Base-by-base conservation (phyloP, 208 protist genomes). In the Trypanosoma mega region DNA sequence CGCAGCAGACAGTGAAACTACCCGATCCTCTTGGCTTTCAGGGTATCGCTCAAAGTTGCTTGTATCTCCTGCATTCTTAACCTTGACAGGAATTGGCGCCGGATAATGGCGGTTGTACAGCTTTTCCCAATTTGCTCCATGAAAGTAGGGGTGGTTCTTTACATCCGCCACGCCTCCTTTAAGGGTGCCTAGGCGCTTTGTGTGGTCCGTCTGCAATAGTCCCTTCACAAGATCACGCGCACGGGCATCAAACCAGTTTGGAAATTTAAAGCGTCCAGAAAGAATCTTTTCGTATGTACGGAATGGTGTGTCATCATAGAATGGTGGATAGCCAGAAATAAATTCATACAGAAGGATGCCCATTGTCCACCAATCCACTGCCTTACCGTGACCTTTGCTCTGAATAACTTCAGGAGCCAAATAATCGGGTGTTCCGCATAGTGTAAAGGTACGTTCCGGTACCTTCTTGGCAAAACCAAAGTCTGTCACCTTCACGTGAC, bases 351-450 rank as follows among this genome's bases (percentile, higher is more conserved):
- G 66, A 33, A 99, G 61, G 41, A 98, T 90, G 41, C 97, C 97
- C 68, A 97, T 93, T 46, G 85, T 87, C 97, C 97, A 99, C 96
- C 95, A 98, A 78, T 99, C 97, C 26, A 98, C 94, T 27, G 92
- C 89, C 76, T 97, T 98, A 16, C 93, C 93, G 73, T 98, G 93
- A 1, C 87, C 90, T 55, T 93, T 89, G 46, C 85, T 87, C 66
- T 87, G 72, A 20, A 98, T 80, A 63, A 98, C 89, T 78, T 98
- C 93, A 24, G 96, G 92, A 20, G 97, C 86, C 43, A 96, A 74
- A 72, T 92, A 96, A 52, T 87, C 83, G 31, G 91, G 87, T 36
- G 91, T 95, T 31, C 91, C 91, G 67, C 91, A 96, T 31, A 93
- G 72, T 49, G 91, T 94, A 72, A 90, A 94, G 30, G 81, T 91